phyloP scores from a whole-genome alignment of 352 stramenopile species.

The Globisporangium yorkense region DNA sequence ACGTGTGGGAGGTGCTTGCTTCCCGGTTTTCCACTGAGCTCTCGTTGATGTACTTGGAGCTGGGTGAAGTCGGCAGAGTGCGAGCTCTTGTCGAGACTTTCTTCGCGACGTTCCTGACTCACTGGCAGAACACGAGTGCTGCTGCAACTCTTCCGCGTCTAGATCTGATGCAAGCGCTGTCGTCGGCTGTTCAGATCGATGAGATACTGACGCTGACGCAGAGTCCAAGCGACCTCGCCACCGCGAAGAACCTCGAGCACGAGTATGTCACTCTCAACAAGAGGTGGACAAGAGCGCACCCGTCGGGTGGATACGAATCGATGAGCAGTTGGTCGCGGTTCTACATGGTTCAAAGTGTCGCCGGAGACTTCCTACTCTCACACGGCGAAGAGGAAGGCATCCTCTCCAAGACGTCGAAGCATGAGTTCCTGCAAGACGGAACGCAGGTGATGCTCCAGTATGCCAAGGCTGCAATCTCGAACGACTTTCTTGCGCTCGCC shows the following conservation, averaged over 20 bases:
- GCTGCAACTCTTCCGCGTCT: conserved; percentile 40
- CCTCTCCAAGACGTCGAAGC: conserved; percentile 25
- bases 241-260: conserved; percentile 6
- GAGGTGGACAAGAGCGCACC: conserved; percentile 30
- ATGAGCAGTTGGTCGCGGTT: conserved; percentile 60
- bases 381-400: conserved; percentile 21
- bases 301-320: conserved; percentile 43
- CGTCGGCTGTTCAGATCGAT: conserved; percentile 59
- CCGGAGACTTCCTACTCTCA: conserved; percentile 26
- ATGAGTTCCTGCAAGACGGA: conserved; percentile 24
- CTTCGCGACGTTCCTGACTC: conserved; percentile 37
- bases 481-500: conserved; percentile 61
- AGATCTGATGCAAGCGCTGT: conserved; percentile 58
- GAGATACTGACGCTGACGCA: conserved; percentile 28
- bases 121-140: conserved; percentile 53
- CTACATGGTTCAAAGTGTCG: conserved; percentile 46
- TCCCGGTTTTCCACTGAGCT: conserved; percentile 48
- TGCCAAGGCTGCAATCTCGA: conserved; percentile 52
- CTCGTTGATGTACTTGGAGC: conserved; percentile 35
- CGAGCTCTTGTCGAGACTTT: conserved; percentile 57
- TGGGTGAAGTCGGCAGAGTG: conserved; percentile 36
- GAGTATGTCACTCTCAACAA: conserved; percentile 25
- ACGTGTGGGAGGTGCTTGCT: conserved; percentile 32
- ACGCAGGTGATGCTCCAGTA: conserved; percentile 60
- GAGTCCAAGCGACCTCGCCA: conserved; percentile 1